Percentiles rank a stretch among this genome's conserved stretches.
phyloP scores from a whole-genome alignment of 306 rosid genomes.

The apple (Malus domestica) region DNA sequence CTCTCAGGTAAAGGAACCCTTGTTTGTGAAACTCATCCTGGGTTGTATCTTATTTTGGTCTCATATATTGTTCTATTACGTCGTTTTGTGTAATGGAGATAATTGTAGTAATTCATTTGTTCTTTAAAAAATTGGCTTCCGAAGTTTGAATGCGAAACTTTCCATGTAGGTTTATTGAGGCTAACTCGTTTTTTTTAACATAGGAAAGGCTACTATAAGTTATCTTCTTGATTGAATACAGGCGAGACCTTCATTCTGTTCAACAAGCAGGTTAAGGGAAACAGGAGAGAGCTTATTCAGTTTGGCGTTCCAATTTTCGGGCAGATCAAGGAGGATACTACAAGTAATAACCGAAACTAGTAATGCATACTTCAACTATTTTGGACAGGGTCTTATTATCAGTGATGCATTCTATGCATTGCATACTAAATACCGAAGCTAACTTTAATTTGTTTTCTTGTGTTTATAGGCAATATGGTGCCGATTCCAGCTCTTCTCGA shows the following conservation, averaged over 20 bases:
- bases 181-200: not conserved
- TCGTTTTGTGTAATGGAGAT: not conserved
- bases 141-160: not conserved
- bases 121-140: not conserved
- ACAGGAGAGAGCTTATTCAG: conserved; percentile 88
- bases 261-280: conserved; percentile 87
- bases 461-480: conserved; percentile 59
- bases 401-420: not conserved
- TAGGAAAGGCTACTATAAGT: not conserved
- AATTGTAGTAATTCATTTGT: not conserved
- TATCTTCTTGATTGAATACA: conserved; percentile 18
- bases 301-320: conserved; percentile 89
- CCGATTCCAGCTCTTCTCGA: conserved; percentile 79
- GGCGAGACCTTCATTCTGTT: conserved; percentile 87
- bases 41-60: not conserved
- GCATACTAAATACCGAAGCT: not conserved
- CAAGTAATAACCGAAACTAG: conserved; percentile 38
- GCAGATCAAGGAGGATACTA: conserved; percentile 61
- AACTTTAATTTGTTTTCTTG: not conserved
- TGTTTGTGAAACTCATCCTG: not conserved
- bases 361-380: not conserved
- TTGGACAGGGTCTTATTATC: not conserved
- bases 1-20: conserved; percentile 50
- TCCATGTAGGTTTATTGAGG: not conserved
- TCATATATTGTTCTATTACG: not conserved